Evolutionary conservation across 202 grass and related monocot species (phyloP).

Genomic region (Hordeum pubiflorum): DNA sequence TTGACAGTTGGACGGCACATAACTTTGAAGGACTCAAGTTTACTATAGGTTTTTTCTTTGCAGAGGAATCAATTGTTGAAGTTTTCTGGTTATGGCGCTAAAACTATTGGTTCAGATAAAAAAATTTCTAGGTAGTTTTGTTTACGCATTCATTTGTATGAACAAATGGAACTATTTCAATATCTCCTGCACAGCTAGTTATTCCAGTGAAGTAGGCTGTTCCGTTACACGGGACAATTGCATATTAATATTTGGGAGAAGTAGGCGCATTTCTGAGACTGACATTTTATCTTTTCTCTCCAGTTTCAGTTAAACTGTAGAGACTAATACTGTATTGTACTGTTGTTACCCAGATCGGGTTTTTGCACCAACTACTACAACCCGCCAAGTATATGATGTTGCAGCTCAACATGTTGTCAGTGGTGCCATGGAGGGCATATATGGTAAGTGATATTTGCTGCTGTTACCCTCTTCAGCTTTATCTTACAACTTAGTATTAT

Average conservation of each 20-base stretch:
- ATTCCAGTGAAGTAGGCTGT: constrained; percentile 11
- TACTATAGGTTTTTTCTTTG: constrained; percentile 7
- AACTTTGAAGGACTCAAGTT: not conserved
- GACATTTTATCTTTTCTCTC: not conserved
- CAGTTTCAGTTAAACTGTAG: not conserved
- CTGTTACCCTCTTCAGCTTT: not conserved
- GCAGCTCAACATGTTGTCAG: constrained; percentile 96
- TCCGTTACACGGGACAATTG: not conserved
- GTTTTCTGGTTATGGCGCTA: constrained; percentile 12
- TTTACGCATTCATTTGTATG: not conserved
- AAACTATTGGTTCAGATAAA: not conserved
- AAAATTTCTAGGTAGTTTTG: not conserved
- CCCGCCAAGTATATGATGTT: constrained; percentile 99
- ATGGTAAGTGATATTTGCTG: constrained; percentile 59
- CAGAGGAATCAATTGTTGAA: not conserved
- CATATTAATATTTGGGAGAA: constrained; percentile 4
- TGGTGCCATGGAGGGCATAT: constrained; percentile 93
- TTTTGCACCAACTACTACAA: constrained; percentile 98
- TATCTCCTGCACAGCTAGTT: not conserved
- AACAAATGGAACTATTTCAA: not conserved
- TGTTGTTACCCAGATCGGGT: constrained; percentile 65
- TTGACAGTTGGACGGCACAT: not conserved
- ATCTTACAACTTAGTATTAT: not conserved
- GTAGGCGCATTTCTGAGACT: not conserved
- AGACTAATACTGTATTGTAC: constrained; percentile 7